Base-by-base conservation (phyloP, 148 eudicot species). In the Cornus controversa region DNA sequence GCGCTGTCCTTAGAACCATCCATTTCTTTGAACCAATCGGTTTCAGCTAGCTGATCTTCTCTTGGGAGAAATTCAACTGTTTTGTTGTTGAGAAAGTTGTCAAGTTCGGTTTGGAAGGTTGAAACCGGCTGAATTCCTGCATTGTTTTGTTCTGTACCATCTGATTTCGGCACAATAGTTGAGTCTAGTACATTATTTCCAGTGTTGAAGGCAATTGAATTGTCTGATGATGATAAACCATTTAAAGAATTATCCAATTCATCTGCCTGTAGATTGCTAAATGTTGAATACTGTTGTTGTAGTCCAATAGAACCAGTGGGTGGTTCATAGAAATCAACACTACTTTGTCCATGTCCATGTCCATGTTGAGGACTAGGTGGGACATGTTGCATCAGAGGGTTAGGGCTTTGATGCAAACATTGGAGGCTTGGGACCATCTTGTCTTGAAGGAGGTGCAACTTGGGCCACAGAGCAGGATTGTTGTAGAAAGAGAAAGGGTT, bases 381-480 rank as follows among this genome's bases (percentile, higher is more conserved):
- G 66, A 74, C 27, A 60, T 72, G 64, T 24, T 72, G 83, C 79
- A 77, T 73, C 77, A 82, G 37, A 77, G 81, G 72, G 81, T 63
- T 77, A 8, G 75, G 57, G 77, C 68, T 63, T 11, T 79, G 65
- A 36, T 73, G 78, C 64, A 80, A 10, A 81, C 85, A 72, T 65
- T 89, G 87, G 31, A 86, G 88, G 81, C 71, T 86, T 40, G 87
- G 90, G 34, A 89, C 79, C 82, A 90, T 86, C 71, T 89, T 93
- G 40, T 95, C 91, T 81, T 91, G 97, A 20, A 85, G 77, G 37
- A 94, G 94, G 67, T 87, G 92, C 78, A 93, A 71, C 37, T 93
- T 95, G 27, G 99, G 97, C 92, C 93, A 95, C 10, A 93, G 76
- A 0, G 94, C 58, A 24, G 89, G 90, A 77, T 87, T 87, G 66